phyloP scores from a whole-genome alignment of 2,329 filamentous ascomycete species.

The Epichloe gansuensis region DNA sequence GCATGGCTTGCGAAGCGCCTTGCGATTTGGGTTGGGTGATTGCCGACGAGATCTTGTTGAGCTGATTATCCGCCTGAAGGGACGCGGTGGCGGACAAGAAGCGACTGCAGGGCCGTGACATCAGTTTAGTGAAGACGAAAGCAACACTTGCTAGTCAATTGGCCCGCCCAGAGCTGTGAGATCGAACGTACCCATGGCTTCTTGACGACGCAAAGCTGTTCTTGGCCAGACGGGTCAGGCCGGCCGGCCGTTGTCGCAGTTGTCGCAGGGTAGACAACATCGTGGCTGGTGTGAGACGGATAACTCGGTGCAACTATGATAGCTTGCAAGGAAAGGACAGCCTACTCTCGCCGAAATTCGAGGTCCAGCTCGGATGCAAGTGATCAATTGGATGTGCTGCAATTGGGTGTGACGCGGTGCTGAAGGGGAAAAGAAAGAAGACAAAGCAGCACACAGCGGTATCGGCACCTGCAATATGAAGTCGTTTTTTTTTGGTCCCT shows the following conservation, averaged over 20 bases:
- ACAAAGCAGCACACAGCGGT: slow-evolving; percentile 15
- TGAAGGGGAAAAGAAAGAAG: slow-evolving; percentile 2
- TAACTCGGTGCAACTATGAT: background rate
- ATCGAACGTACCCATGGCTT: slow-evolving; percentile 8
- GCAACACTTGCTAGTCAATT: no score
- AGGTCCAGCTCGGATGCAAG: background rate
- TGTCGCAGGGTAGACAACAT: slow-evolving; percentile 12
- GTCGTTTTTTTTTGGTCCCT: slow-evolving; percentile 18
- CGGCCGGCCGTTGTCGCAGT: slow-evolving; percentile 1
- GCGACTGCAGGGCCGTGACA: slow-evolving; percentile 24
- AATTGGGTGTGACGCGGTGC: background rate
- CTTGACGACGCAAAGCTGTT: slow-evolving; percentile 6
- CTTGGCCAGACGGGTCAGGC: slow-evolving; percentile 8
- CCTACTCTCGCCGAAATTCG: background rate
- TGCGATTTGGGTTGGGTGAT: slow-evolving; percentile 98
- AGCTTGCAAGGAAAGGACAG: background rate
- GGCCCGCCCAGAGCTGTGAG: background rate
- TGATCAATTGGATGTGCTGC: background rate
- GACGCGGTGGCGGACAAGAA: slow-evolving; percentile 37
- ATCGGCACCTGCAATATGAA: slow-evolving; percentile 13
- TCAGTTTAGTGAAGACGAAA: background rate
- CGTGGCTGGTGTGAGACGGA: background rate
- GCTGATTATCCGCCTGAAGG: slow-evolving; percentile 36
- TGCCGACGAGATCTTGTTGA: slow-evolving; percentile 72
- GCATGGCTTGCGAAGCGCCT: slow-evolving; percentile 96